A percentile compares a stretch with the other conserved stretches of the same genome.
Evolutionary conservation across 116 monocot species (phyloP).

Genomic region (Trichopus zeylanicus): DNA sequence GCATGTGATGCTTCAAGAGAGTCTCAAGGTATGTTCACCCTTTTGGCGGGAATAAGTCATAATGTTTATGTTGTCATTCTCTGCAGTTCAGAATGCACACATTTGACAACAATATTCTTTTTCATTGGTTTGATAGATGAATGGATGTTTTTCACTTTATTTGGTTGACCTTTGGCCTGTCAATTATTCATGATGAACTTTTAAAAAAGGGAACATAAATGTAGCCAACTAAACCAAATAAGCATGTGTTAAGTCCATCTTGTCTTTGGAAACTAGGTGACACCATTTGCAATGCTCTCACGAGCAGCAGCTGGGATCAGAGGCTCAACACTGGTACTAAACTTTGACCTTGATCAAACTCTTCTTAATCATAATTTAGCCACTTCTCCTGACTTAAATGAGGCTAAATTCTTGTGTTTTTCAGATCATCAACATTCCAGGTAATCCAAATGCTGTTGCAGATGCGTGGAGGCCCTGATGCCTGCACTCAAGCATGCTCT

Average conservation of each 20-base stretch:
- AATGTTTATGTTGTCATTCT: too few relatives aligned
- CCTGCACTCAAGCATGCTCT: conserved; percentile 78
- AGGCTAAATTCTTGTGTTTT: neutral
- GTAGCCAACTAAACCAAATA: too few relatives aligned
- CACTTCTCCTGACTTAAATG: neutral
- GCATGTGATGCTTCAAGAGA: conserved; percentile 85
- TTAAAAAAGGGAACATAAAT: too few relatives aligned
- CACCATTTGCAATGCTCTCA: conserved; percentile 89
- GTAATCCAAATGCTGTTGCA: conserved; percentile 85
- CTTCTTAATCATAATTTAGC: neutral
- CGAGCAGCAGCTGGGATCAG: conserved; percentile 81
- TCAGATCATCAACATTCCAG: conserved; percentile 96
- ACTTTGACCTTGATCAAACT: neutral
- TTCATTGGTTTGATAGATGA: too few relatives aligned
- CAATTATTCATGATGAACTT: too few relatives aligned
- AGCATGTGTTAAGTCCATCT: too few relatives aligned
- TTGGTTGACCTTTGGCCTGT: too few relatives aligned
- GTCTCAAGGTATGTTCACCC: conserved; percentile 54
- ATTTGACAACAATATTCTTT: too few relatives aligned
- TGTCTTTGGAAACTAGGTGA: conserved; percentile 36
- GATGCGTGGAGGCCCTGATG: conserved; percentile 83
- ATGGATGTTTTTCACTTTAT: neutral
- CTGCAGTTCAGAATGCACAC: neutral
- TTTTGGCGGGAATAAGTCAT: too few relatives aligned
- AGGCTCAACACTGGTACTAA: conserved; percentile 77